Conservation (phyloP, 78 protist genomes). For the Bodo saltans region DNA sequence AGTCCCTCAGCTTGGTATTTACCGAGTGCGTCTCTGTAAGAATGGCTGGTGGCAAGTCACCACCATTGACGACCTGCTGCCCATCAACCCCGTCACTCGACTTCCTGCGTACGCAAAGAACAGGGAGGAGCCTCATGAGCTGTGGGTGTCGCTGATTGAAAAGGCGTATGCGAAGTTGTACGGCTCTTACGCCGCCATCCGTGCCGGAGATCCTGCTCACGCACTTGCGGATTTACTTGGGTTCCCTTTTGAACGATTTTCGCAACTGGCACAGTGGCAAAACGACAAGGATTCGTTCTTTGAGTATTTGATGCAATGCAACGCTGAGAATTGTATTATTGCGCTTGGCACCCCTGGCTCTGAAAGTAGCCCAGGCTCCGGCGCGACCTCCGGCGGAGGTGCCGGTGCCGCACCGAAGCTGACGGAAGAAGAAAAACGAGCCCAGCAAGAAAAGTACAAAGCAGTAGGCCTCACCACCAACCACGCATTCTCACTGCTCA, state of each 20-base stretch:
- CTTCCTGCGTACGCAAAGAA: not conserved
- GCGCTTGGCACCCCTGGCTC: conserved; percentile 24
- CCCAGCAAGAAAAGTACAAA: conserved; percentile 12
- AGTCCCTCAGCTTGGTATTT: not conserved
- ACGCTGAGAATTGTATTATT: not conserved
- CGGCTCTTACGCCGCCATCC: conserved; percentile 32
- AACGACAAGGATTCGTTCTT: not conserved
- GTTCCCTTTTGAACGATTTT: not conserved
- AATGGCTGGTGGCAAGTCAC: conserved; percentile 31
- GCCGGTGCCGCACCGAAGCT: not conserved
- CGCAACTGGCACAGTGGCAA: not conserved
- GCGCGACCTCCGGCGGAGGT: not conserved
- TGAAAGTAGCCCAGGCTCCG: not conserved
- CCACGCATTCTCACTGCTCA: conserved; percentile 6
- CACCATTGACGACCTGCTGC: conserved; percentile 26
- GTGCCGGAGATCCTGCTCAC: not conserved
- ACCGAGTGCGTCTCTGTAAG: conserved; percentile 14
- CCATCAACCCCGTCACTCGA: too few relatives aligned
- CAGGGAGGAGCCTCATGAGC: conserved; percentile 22
- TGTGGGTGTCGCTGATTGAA: conserved; percentile 51
- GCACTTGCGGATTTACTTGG: not conserved
- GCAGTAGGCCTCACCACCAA: conserved; percentile 5
- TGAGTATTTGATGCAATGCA: not conserved
- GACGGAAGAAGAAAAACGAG: not conserved
- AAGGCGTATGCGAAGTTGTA: conserved; percentile 70